A percentile compares a stretch with the other conserved stretches of the same genome.
These are phyloP conservation scores for Psilocybe tampanensis DNA, from an alignment of 768 basidiomycete genomes.

Conservation along the genomic window DNA sequence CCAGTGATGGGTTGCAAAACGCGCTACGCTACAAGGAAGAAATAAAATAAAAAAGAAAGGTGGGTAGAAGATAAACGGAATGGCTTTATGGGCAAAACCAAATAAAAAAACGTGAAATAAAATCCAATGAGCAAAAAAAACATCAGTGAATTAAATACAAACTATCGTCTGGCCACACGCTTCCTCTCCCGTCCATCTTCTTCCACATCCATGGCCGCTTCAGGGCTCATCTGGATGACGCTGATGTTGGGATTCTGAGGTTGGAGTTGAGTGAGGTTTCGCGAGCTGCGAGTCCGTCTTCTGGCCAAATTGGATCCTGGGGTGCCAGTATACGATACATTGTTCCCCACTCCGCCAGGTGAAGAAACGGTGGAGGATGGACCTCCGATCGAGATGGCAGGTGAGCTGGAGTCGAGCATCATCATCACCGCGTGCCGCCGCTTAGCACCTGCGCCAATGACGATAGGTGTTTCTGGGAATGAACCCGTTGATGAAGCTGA, in stretches of 20 bases:
- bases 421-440: slow-evolving; percentile 81
- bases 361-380: slow-evolving; percentile 36
- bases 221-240: slow-evolving; percentile 35
- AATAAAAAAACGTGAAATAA: background rate
- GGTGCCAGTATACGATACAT: slow-evolving; percentile 11
- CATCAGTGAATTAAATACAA: background rate
- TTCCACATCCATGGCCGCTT: slow-evolving; percentile 71
- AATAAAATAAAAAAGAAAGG: slow-evolving; percentile 6
- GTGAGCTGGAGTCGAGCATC: slow-evolving; percentile 60
- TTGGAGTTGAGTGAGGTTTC: slow-evolving; percentile 34
- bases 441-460: slow-evolving; percentile 62
- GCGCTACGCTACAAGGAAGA: slow-evolving; percentile 4
- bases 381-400: slow-evolving; percentile 38
- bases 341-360: slow-evolving; percentile 16
- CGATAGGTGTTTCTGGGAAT: slow-evolving; percentile 40
- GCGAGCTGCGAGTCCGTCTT: slow-evolving; percentile 58
- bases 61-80: background rate
- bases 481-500: slow-evolving; percentile 21
- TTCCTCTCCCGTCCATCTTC: slow-evolving; percentile 79
- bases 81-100: slow-evolving; percentile 3
- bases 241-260: slow-evolving; percentile 41
- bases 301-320: slow-evolving; percentile 31
- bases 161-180: slow-evolving; percentile 65
- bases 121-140: background rate
- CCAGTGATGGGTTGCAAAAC: background rate